Evolutionary conservation across 2,329 filamentous ascomycete genomes (phyloP).

Genomic region (Cyphellophora attinorum): DNA sequence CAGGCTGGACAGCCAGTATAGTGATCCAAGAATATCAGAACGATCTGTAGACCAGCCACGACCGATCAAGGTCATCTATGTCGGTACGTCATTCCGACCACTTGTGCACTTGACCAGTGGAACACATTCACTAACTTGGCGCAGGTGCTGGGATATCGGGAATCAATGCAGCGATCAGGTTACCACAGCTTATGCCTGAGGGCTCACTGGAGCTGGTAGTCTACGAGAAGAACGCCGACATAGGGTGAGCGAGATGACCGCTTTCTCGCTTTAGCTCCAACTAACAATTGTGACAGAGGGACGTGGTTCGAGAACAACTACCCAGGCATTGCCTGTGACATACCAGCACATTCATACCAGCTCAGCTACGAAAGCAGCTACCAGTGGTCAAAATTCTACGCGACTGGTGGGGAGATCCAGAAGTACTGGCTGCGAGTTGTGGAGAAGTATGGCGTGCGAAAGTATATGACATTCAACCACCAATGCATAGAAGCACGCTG

Average conservation of each 20-base stretch:
- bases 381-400: conserved; percentile 18
- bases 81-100: too few relatives aligned
- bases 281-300: too few relatives aligned
- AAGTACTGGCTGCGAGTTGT: conserved; percentile 15
- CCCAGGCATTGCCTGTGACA: conserved; percentile 14
- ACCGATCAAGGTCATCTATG: conserved; percentile 20
- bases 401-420: conserved; percentile 16
- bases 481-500: conserved; percentile 18
- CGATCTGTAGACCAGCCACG: conserved; percentile 13
- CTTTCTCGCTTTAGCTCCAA: too few relatives aligned
- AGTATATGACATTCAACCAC: conserved; percentile 21
- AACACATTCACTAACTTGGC: too few relatives aligned
- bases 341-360: conserved; percentile 15
- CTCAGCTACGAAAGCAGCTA: conserved; percentile 11
- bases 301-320: conserved; percentile 21
- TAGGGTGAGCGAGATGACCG: too few relatives aligned
- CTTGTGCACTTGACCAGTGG: too few relatives aligned
- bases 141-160: conserved; percentile 29
- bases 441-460: conserved; percentile 17
- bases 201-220: conserved; percentile 16
- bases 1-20: too few relatives aligned
- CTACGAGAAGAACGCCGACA: conserved; percentile 22
- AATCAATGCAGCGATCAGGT: conserved; percentile 14
- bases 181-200: conserved; percentile 10
- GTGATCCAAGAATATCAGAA: conserved; percentile 16